A percentile compares a stretch with the other conserved stretches of the same genome.
phyloP scores from a whole-genome alignment of 2,329 filamentous ascomycete species.

The Salinomyces thailandicus region DNA sequence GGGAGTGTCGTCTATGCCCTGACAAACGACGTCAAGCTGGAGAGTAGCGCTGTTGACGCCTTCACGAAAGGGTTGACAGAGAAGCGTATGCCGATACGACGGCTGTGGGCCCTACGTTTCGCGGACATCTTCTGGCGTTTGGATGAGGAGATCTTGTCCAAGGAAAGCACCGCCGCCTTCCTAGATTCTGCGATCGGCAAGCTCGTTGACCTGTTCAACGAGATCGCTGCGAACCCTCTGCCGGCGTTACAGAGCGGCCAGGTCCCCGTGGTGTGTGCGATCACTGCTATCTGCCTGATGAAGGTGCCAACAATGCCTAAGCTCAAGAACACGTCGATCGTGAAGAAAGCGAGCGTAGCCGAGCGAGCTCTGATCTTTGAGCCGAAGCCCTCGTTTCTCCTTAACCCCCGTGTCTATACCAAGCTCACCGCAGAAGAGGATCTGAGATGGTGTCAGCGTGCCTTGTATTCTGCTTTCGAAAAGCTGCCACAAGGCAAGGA shows the following conservation, averaged over 20 bases:
- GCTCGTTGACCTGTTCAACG: slow-evolving; percentile 62
- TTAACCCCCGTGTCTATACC: slow-evolving; percentile 74
- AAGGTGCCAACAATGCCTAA: slow-evolving; percentile 43
- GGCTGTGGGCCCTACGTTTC: slow-evolving; percentile 66
- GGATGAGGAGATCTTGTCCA: slow-evolving; percentile 37
- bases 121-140: slow-evolving; percentile 59
- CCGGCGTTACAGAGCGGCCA: slow-evolving; percentile 71
- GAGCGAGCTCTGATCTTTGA: slow-evolving; percentile 57
- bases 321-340: slow-evolving; percentile 45
- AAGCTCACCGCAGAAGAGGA: slow-evolving; percentile 69
- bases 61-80: slow-evolving; percentile 75
- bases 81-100: slow-evolving; percentile 68
- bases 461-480: slow-evolving; percentile 53
- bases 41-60: slow-evolving; percentile 57
- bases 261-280: slow-evolving; percentile 68
- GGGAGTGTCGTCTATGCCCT: slow-evolving; percentile 55
- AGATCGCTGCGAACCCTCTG: slow-evolving; percentile 67
- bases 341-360: slow-evolving; percentile 53
- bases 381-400: slow-evolving; percentile 78
- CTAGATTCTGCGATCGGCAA: slow-evolving; percentile 42
- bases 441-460: slow-evolving; percentile 62
- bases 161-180: slow-evolving; percentile 37
- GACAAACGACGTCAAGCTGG: slow-evolving; percentile 48
- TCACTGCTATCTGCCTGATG: slow-evolving; percentile 51
- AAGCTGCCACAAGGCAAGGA: slow-evolving; percentile 42